Evolutionary conservation across 371 early-diverging fungal species (phyloP).

Genomic region (Mucor velutinosus): DNA sequence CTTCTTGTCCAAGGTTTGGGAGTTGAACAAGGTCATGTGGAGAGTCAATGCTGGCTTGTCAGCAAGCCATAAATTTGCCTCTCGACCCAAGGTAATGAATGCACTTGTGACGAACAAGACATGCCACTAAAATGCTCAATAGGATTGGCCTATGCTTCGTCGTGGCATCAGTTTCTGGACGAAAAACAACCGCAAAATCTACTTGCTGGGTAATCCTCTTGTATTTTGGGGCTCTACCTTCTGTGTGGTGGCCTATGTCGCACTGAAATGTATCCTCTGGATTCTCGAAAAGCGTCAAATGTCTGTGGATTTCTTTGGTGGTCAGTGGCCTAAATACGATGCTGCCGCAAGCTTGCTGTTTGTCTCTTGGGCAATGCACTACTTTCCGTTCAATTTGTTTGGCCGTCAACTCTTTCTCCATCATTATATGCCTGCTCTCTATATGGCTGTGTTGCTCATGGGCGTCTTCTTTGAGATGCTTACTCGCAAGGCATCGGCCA

Average conservation of each 20-base stretch:
- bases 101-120: neutral
- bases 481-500: slow-evolving; percentile 46
- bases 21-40: slow-evolving; percentile 86
- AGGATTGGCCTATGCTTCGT: slow-evolving; percentile 81
- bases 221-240: slow-evolving; percentile 86
- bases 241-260: slow-evolving; percentile 61
- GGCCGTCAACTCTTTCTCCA: slow-evolving; percentile 95
- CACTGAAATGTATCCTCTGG: slow-evolving; percentile 63
- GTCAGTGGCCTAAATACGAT: slow-evolving; percentile 2
- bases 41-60: slow-evolving; percentile 82
- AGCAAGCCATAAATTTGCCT: slow-evolving; percentile 89
- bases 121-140: neutral
- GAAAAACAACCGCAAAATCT: slow-evolving; percentile 71
- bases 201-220: slow-evolving; percentile 95
- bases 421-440: slow-evolving; percentile 96
- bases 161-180: slow-evolving; percentile 95
- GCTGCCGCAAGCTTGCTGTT: slow-evolving; percentile 75
- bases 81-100: slow-evolving; percentile 57
- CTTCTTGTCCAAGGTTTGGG: slow-evolving; percentile 83
- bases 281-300: slow-evolving; percentile 71
- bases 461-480: slow-evolving; percentile 75
- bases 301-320: slow-evolving; percentile 7
- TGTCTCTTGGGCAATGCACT: slow-evolving; percentile 91
- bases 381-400: slow-evolving; percentile 95
- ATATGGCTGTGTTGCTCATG: slow-evolving; percentile 75